Percentiles rank a stretch among this genome's conserved stretches.
These are phyloP conservation scores for Talaromyces sp. DNA, from an alignment of 2,329 filamentous ascomycete genomes.

Conservation along the genomic window DNA sequence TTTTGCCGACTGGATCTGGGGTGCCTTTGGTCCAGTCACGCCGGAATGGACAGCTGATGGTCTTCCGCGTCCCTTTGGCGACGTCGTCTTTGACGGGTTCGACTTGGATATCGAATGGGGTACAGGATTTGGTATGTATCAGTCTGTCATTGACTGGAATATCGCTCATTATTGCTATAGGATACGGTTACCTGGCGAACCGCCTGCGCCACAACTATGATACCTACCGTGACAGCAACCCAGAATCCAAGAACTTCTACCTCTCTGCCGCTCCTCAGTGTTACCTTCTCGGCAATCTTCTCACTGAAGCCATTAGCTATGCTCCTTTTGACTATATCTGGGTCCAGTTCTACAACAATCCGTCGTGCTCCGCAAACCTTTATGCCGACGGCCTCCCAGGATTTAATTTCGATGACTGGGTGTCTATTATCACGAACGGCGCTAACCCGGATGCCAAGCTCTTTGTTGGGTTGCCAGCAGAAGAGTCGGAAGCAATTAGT, in stretches of 20 bases:
- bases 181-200: constrained; percentile 47
- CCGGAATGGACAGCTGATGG: constrained; percentile 23
- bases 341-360: constrained; percentile 54
- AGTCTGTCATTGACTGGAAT: constrained; percentile 18
- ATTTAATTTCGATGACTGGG: constrained; percentile 45
- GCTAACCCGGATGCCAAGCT: constrained; percentile 46
- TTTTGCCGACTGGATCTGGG: constrained; percentile 49
- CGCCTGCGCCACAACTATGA: constrained; percentile 41
- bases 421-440: constrained; percentile 29
- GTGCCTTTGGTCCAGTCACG: constrained; percentile 44
- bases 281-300: constrained; percentile 42
- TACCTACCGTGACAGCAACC: constrained; percentile 22
- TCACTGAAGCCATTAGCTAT: constrained; percentile 41
- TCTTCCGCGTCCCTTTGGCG: constrained; percentile 48
- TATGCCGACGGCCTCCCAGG: constrained; percentile 1
- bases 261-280: constrained; percentile 53
- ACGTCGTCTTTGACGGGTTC: constrained; percentile 48
- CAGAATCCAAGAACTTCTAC: constrained; percentile 34
- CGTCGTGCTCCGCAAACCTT: constrained; percentile 36
- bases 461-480: constrained; percentile 49
- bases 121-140: constrained; percentile 45
- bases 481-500: constrained; percentile 16
- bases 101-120: constrained; percentile 50
- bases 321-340: constrained; percentile 51
- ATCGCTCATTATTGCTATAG: constrained; percentile 15